Evolutionary conservation across 129 eudicot species (phyloP), one percentile per base, ranked within the genome.

Genomic region (Ambrosia artemisiifolia): DNA sequence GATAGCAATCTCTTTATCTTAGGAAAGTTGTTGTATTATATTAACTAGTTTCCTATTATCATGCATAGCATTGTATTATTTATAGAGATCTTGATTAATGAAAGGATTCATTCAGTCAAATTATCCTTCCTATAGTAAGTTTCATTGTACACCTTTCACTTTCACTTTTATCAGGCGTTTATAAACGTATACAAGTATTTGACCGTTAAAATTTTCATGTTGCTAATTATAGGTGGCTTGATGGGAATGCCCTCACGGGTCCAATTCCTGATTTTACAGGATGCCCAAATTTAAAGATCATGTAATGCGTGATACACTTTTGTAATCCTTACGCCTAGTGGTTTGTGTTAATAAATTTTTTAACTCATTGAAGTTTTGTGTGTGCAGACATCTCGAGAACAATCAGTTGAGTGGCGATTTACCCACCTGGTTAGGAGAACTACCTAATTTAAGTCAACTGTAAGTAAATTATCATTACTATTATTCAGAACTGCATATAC

Each of bases 251-350:
- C 11, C 65, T 94, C 70, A 78, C 79, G 57, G 99, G 99, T 71
- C 40, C 86, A 30, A 84, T 94, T 78, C 97, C 99, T 71, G 99
- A 94, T 84, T 90, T 94, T 68, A 70, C 81, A 17, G 94, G 94
- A 79, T 90, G 91, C 83, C 82, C 89, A 14, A 84, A 84, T 83
- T 83, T 94, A 78, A 84, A 70, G 72, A 88, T 65, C 77, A 90
- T 94, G 99, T 94, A 92, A 74, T 3, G 5, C 19, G 11, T 63
- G 10, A n/a, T 17, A 10, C 34, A 13, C 56, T 17, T 54, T 68
- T 28, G 59, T 65, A 50, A 32, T 50, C 18, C 11, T 20, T 50
- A 9, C 40, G 12, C 12, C 64, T 43, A n/a, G 60, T 63, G 48
- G n/a, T 36, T 65, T 16, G 9, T 40, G 42, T 66, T 51, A 4